Base-by-base conservation (phyloP, 2,329 filamentous ascomycete genomes). In the Alternaria burnsii region DNA sequence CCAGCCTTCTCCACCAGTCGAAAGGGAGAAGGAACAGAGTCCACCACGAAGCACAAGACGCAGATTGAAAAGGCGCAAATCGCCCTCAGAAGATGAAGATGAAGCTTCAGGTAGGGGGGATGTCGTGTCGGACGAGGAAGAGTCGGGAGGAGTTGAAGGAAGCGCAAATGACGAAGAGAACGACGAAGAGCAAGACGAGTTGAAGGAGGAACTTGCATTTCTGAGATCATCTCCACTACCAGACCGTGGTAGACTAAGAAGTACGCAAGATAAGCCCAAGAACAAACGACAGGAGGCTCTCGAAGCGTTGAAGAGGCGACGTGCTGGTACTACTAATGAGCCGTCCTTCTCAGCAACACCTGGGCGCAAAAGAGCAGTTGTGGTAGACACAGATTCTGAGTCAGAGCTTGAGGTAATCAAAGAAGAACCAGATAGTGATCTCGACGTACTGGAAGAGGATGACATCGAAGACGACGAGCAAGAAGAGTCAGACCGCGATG, bases 171-270 rank as follows among this genome's bases (percentile, higher is more conserved):
- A 59, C 3, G 18, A 52, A n/a, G 57, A 65, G 34, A 52, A 65
- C 65, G 74, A 51, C 20, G 63, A 65, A 40, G 69, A 72, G 41
- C 70, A 71, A 8, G 79, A 81, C 11, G 81, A 83, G 47, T 66
- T 84, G 11, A 74, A 79, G 38, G 80, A 83, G 52, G 82, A 84
- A 41, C 69, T 84, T 3, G 78, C 82, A 5, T 82, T 82, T 54
- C 66, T 84, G 12, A 61, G 71, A 40, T 77, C 76, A 1, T 78
- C 77, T 2, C 72, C 75, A 65, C 66, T 66, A 59, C 63, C 66
- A 18, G 69, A 72, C 48, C 68, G 70, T 48, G 69, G 67, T 20
- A 63, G 71, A 18, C 47, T 75, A 6, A 58, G 72, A 28, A 75
- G 69, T 43, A 68, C 61, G 3, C 65, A 72, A 1, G 63, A 62